phyloP scores from a whole-genome alignment of 164 flowering plant genomes.

The Magnolia officinalis region DNA sequence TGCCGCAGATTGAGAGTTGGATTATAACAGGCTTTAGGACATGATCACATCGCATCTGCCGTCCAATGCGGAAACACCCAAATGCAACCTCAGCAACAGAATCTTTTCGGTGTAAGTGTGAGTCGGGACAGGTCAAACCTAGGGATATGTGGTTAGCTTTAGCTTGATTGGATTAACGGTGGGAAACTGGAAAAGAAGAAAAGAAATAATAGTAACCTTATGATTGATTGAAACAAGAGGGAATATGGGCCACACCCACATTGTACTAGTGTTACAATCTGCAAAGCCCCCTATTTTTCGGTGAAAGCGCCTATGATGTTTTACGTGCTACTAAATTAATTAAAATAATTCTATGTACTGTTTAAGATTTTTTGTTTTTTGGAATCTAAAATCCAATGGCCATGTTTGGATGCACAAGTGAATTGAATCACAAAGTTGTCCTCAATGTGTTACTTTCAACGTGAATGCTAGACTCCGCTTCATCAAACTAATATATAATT shows the following conservation, averaged over 20 bases:
- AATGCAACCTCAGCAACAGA: not conserved
- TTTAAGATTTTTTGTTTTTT: no score
- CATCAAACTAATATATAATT: no score
- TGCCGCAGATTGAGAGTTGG: no score
- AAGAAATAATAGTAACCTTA: slow-evolving; percentile 2
- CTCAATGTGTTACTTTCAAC: no score
- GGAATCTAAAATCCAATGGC: no score
- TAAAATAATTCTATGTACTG: not conserved
- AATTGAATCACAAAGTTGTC: no score
- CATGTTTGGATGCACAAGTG: no score
- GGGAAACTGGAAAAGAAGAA: not conserved
- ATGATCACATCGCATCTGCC: no score
- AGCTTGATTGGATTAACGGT: not conserved
- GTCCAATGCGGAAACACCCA: no score
- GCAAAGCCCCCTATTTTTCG: not conserved
- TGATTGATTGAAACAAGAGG: slow-evolving; percentile 20
- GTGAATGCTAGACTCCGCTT: no score
- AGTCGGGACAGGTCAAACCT: not conserved
- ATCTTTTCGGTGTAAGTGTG: not conserved
- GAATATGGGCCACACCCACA: not conserved
- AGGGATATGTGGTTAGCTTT: slow-evolving; percentile 5
- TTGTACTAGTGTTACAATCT: not conserved
- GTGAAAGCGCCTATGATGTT: not conserved
- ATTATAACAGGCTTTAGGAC: no score
- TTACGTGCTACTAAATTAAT: not conserved